Base-by-base conservation (phyloP, 768 basidiomycete genomes). In the Boletellus emodensis region DNA sequence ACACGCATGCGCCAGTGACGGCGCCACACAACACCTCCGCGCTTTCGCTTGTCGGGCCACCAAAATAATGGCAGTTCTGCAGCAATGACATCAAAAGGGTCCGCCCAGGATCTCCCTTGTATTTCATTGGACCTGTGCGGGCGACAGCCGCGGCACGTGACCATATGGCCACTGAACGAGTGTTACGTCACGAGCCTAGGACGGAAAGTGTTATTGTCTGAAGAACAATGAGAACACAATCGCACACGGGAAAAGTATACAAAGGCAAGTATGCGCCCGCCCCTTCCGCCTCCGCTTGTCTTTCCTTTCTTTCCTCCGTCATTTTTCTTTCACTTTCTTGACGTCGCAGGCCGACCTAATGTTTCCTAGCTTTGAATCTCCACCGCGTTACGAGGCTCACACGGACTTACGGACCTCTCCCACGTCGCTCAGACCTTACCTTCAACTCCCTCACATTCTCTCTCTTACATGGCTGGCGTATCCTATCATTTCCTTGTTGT, bases 391-490 rank as follows among this genome's bases (percentile, higher is more conserved):
- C 72, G 81, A 80, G 73, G 63, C 75, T 72, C 70, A 57, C 66
- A 77, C 76, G 28, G 62, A 64, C 24, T 40, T 53, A 49, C 61
- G 37, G 24, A 56, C 56, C 33, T 54, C 64, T 35, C 49, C 63
- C 41, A 71, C 61, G 41, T 64, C 72, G 15, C 82, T 94, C 50
- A 84, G 78, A 53, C 90, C 93, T 8, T 94, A 94, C 68, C 84
- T 97, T 43, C 77, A 83, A 56, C 85, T 94, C 33, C 76, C 83
- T 26, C 84, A 94, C 61, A 77, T 92, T 40, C 79, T 95, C 28
- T 91, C 92, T 20, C 80, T 95, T 12, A 79, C 89, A 63, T 90
- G 92, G 86, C 85, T 97, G 35, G 90, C 93, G 9, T 93, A 91
- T 57, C 92, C 92, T 30, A 84, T 96, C 26, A 72, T 95, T 37